A percentile compares a stretch with the other conserved stretches of the same genome.
Evolutionary conservation across 495 filamentous ascomycete species (phyloP).

Genomic region (Podospora anserina): DNA sequence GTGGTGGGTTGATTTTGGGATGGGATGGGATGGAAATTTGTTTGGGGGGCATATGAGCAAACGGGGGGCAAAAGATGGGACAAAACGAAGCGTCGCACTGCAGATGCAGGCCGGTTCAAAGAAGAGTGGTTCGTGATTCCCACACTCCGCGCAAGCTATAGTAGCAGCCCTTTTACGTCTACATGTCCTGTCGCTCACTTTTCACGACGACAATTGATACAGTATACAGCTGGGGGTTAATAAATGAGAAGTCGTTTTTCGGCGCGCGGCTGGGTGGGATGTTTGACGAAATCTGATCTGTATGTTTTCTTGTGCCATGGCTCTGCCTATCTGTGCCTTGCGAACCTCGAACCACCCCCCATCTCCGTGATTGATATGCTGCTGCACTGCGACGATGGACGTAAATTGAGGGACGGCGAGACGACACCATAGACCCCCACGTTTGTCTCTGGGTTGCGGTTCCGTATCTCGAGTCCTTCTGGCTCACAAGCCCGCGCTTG

Average conservation of each 20-base stretch:
- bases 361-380: background rate
- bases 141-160: background rate
- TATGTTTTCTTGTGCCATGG: background rate
- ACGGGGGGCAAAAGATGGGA: constrained; percentile 1
- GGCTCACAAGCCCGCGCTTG: background rate
- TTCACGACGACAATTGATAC: background rate
- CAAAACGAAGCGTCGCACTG: background rate
- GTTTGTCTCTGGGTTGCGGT: constrained; percentile 6
- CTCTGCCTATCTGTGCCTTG: constrained; percentile 2
- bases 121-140: background rate
- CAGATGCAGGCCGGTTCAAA: background rate
- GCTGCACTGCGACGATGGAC: background rate
- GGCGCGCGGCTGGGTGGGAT: background rate
- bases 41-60: background rate
- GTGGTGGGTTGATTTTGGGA: background rate
- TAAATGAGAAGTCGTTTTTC: background rate
- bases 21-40: background rate
- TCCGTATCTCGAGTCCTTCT: constrained; percentile 6
- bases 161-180: background rate
- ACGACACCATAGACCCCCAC: constrained; percentile 11
- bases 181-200: no score
- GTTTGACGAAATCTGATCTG: background rate
- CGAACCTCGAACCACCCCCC: background rate
- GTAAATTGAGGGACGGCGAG: constrained; percentile 1
- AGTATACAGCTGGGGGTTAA: background rate